phyloP scores from a whole-genome alignment of 1,284 basidiomycete genomes.

The Sporisorium iseilematis-ciliati region DNA sequence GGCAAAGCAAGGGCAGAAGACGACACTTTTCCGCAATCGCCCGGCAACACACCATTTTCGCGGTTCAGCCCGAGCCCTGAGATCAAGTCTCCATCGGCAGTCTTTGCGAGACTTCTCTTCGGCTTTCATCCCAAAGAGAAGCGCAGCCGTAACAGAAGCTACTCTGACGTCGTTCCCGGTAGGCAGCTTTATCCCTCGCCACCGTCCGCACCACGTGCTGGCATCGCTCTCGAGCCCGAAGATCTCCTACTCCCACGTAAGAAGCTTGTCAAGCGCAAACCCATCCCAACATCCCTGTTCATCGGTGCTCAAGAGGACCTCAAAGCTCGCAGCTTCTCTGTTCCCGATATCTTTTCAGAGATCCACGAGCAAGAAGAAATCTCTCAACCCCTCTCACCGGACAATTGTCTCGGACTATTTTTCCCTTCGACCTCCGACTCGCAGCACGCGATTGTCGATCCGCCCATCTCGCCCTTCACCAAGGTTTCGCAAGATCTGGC shows the following conservation, averaged over 20 bases:
- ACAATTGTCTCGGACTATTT: slow-evolving; percentile 14
- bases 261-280: slow-evolving; percentile 20
- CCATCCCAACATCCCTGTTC: slow-evolving; percentile 25
- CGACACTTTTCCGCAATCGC: slow-evolving; percentile 16
- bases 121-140: slow-evolving; percentile 3
- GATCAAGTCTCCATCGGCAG: background rate
- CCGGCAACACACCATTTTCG: slow-evolving; percentile 12
- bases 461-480: background rate
- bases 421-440: background rate
- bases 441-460: slow-evolving; percentile 1
- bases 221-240: background rate
- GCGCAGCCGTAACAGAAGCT: background rate
- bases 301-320: background rate
- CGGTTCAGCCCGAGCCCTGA: slow-evolving; percentile 1
- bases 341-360: slow-evolving; percentile 10
- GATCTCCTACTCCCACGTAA: background rate
- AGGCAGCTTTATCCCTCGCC: slow-evolving; percentile 17
- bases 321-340: slow-evolving; percentile 8
- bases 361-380: background rate
- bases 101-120: slow-evolving; percentile 1
- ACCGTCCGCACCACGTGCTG: background rate
- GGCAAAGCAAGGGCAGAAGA: background rate
- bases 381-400: background rate
- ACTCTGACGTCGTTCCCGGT: background rate
- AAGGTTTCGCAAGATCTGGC: background rate